Conservation (phyloP, 2,329 filamentous ascomycete genomes). For the Pezicula carpinea region DNA sequence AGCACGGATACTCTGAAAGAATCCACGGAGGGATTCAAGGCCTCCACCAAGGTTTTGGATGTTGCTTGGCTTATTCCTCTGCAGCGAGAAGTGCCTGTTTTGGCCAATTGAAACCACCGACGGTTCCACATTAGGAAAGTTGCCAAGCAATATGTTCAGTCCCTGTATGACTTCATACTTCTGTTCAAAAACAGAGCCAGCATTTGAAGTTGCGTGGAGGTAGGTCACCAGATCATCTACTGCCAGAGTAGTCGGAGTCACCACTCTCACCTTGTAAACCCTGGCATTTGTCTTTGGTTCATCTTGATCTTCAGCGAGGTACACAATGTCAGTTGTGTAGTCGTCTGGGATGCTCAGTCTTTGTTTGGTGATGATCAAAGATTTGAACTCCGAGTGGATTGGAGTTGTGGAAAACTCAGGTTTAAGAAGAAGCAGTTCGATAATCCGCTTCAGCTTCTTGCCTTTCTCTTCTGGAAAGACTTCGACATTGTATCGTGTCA, state of each 20-base stretch:
- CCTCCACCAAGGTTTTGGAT: slow-evolving; percentile 40
- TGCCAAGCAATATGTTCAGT: slow-evolving; percentile 52
- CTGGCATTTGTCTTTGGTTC: slow-evolving; percentile 13
- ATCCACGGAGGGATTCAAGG: slow-evolving; percentile 54
- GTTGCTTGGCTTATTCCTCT: slow-evolving; percentile 21
- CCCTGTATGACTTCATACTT: slow-evolving; percentile 50
- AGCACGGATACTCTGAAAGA: slow-evolving; percentile 56
- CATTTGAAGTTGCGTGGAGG: slow-evolving; percentile 10
- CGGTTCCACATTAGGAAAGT: slow-evolving; percentile 36
- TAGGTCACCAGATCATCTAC: slow-evolving; percentile 15
- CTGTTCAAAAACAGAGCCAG: slow-evolving; percentile 15
- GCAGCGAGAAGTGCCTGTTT: slow-evolving; percentile 48
- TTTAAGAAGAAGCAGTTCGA: slow-evolving; percentile 26
- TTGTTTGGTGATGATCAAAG: slow-evolving; percentile 20
- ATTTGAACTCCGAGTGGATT: slow-evolving; percentile 24
- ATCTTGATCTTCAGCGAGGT: slow-evolving; percentile 23
- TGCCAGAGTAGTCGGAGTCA: slow-evolving; percentile 15
- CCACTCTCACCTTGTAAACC: slow-evolving; percentile 16
- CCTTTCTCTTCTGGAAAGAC: slow-evolving; percentile 19
- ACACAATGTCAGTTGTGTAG: slow-evolving; percentile 15
- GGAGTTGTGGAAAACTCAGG: slow-evolving; percentile 18
- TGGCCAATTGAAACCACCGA: slow-evolving; percentile 41
- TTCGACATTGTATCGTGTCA: slow-evolving; percentile 26
- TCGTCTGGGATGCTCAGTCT: slow-evolving; percentile 14
- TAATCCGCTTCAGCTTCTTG: slow-evolving; percentile 23